Evolutionary conservation across 805 yeast genomes (phyloP).

Genomic region (Candida maris): DNA sequence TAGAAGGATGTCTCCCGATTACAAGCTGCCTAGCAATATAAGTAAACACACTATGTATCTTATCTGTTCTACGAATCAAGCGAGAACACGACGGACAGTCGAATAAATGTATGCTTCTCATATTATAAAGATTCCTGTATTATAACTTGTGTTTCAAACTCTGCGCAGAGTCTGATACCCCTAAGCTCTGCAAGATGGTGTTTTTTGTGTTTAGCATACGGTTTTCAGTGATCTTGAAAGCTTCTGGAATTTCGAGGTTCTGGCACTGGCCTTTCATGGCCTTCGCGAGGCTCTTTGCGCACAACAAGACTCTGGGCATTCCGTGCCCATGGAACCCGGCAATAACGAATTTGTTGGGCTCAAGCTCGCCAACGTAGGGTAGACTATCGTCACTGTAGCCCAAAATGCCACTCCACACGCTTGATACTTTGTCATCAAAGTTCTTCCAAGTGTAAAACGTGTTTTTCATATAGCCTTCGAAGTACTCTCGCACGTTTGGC

Average conservation of each 20-base stretch:
- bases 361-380: slow-evolving; percentile 41
- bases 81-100: too few relatives aligned
- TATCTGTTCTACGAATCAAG: too few relatives aligned
- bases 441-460: slow-evolving; percentile 31
- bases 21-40: too few relatives aligned
- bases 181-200: slow-evolving; percentile 11
- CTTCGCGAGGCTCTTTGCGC: slow-evolving; percentile 38
- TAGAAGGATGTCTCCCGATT: too few relatives aligned
- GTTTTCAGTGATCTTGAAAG: slow-evolving; percentile 21
- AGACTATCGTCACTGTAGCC: slow-evolving; percentile 38
- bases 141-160: background rate
- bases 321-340: slow-evolving; percentile 51
- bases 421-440: slow-evolving; percentile 21
- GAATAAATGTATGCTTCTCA: too few relatives aligned
- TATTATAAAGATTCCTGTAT: too few relatives aligned
- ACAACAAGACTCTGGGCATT: slow-evolving; percentile 41
- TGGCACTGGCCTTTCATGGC: slow-evolving; percentile 5
- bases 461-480: slow-evolving; percentile 29
- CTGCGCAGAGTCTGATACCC: background rate
- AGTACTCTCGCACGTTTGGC: slow-evolving; percentile 24
- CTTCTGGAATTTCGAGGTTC: slow-evolving; percentile 16
- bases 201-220: slow-evolving; percentile 17
- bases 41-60: too few relatives aligned
- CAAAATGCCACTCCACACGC: slow-evolving; percentile 42
- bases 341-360: slow-evolving; percentile 27